Evolutionary conservation across 441 rosid species (phyloP), one percentile per base, ranked within the genome.

Genomic region (Erodium trifolium): DNA sequence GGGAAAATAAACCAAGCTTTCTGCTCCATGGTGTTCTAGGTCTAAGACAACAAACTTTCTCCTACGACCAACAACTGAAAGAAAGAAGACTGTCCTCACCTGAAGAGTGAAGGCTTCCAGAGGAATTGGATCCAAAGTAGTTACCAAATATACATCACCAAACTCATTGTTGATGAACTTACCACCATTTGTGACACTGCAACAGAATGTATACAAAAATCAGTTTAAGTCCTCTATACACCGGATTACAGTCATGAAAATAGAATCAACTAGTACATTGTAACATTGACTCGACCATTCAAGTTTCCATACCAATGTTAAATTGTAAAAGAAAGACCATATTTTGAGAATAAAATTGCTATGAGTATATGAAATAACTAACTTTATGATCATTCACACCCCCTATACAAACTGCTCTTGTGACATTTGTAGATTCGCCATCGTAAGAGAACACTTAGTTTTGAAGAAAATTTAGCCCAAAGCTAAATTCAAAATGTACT

Each of bases 81-180:
- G 16, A 49, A 59, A 18, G 8, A 59, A 59, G 29, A 18, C 29
- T 59, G 23, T 16, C 18, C 83, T 84, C 79, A 93, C 97, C 95
- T 91, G 97, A 79, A 93, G 95, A 12, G 83, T 85, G 70, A 93
- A 93, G 68, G 96, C 99, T 76, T 88, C 91, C 57, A 88, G 72
- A 76, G 99, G 97, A 78, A 91, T 87, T 70, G 93, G 97, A 80
- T 91, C 79, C 63, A 80, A 69, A 68, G 86, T 78, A 14, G 98
- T 93, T 55, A 91, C 89, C 65, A 93, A 85, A 75, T 91, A 93
- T 37, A 93, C 97, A 79, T 93, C 97, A 68, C 78, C 82, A 71
- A 75, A 88, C 78, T 93, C 96, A 72, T 93, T 91, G 71, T 93
- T 89, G 83, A 91, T 86, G 82, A 73, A 88, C 7, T 81, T 87